Evolutionary conservation across 192 early-diverging fungal genomes (phyloP), one percentile per base, ranked within the genome.

Genomic region (Coemansia sp.): DNA sequence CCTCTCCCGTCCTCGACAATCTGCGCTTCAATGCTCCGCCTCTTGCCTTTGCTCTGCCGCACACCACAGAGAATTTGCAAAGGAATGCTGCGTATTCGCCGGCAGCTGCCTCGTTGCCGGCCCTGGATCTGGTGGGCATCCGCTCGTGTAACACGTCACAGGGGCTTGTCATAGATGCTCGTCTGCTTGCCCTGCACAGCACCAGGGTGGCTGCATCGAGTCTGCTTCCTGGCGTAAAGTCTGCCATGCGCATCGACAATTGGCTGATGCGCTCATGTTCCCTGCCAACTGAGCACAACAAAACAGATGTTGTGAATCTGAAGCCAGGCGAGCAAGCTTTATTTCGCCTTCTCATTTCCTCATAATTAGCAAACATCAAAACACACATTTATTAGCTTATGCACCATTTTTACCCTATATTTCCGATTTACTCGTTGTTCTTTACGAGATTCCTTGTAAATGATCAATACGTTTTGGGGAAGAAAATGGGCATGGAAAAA

Each of bases 81-180:
- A 23, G 1, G 3, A 33, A 11, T 19, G n/a, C 44, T n/a, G 30
- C 44, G 5, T 38, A 62, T 28, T 8, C 31, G 15, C 23, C 47
- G 7, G 5, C 35, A 3, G 38, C 35, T 20, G 39, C 40, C 14
- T 6, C 19, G 0, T 5, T 10, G 35, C 35, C 39, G 40, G n/a
- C 37, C 15, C 14, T 57, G 46, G 39, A 61, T 3, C 37, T 74
- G n/a, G 65, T 74, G 6, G 71, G 71, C 44, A 53, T 68, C 40
- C 60, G 42, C 19, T 41, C 46, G 3, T 15, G 49, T 30, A 35
- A 33, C 15, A 23, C n/a, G 6, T 18, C 38, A 11, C 35, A 2
- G 12, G 60, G 37, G 30, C 48, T 44, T 10, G 30, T 14, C 1
- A 36, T 58, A 5, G 57, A 58, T 8, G 47, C 21, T 14, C 57